Evolutionary conservation across 495 filamentous ascomycete species (phyloP), one percentile per base, ranked within the genome.

Genomic region (Parathielavia hyrcaniae): DNA sequence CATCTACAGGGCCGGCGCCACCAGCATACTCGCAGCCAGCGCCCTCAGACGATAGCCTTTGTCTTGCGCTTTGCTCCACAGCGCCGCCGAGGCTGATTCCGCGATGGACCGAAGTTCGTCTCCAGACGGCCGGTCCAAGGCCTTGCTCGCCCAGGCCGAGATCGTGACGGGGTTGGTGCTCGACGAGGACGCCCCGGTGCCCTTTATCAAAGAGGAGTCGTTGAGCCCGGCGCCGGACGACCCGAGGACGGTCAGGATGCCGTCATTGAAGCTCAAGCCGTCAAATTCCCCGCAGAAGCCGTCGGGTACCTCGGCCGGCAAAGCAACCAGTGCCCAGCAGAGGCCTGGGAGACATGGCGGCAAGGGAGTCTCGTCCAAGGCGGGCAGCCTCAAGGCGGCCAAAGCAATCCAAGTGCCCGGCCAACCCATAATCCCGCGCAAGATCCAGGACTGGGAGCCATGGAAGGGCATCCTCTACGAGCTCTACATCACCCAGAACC

Each of bases 401-500:
- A 4, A 30, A 30, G 26, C 26, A 30, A 30, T 30, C 26, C 61
- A 51, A 17, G 16, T 55, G 10, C 57, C 60, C 2, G 40, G 40
- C 1, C 46, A 54, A 14, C 49, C 49, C n/a, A 30, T 66, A 5
- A 48, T 71, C 4, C 69, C 69, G 8, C 63, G 65, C 14, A 55
- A 49, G 9, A 46, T 57, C 13, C 61, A 68, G 34, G 65, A 71
- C 32, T 71, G 69, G 69, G 69, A 71, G 16, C 65, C 69, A 0
- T 69, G 60, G 59, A 71, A 71, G 45, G 22, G 3, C 10, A 30
- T 68, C 13, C 63, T 71, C 13, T 44, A 62, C 46, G 61, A 69
- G 9, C 62, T 71, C n/a, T 71, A 71, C 58, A 68, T 71, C 44
- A 66, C 62, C 5, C 61, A 71, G 32, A 69, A 69, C 48, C 58